Conservation (phyloP, 2,329 filamentous ascomycete species). For the Colletotrichum camelliae region DNA sequence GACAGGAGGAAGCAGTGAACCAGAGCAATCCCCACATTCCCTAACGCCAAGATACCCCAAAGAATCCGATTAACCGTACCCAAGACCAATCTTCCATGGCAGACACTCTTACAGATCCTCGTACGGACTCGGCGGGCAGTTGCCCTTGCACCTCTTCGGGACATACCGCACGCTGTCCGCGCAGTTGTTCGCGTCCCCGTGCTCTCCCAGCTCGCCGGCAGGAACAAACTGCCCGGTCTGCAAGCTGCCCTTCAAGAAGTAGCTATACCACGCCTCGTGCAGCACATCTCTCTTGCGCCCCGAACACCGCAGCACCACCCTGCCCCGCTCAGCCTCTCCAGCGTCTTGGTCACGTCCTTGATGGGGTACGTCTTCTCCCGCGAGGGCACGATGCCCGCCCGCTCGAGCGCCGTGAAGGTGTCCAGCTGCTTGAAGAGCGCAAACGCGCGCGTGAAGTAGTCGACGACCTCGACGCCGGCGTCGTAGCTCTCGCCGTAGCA, state of each 20-base stretch:
- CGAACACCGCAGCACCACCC: slow-evolving; percentile 49
- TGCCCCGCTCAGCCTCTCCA: slow-evolving; percentile 50
- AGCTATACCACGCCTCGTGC: slow-evolving; percentile 59
- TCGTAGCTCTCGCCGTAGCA: slow-evolving; percentile 65
- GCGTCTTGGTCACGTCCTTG: slow-evolving; percentile 42
- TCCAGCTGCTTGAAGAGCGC: slow-evolving; percentile 47
- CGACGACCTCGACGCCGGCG: slow-evolving; percentile 47
- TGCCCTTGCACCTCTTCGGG: slow-evolving; percentile 37
- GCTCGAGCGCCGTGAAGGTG: slow-evolving; percentile 44
- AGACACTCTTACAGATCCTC: slow-evolving; percentile 8
- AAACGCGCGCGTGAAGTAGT: slow-evolving; percentile 50
- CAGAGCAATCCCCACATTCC: background rate
- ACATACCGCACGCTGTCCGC: slow-evolving; percentile 42
- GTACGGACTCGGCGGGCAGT: background rate
- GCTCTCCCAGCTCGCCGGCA: slow-evolving; percentile 38
- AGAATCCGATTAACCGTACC: background rate
- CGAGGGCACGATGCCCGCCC: slow-evolving; percentile 41
- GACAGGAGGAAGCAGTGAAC: background rate
- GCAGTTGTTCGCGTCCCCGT: slow-evolving; percentile 45
- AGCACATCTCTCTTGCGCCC: slow-evolving; percentile 42
- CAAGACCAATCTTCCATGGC: background rate
- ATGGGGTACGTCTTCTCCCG: slow-evolving; percentile 45
- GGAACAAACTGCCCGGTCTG: slow-evolving; percentile 55
- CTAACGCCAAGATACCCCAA: background rate
- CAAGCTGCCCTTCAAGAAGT: slow-evolving; percentile 56